phyloP scores from a whole-genome alignment of 116 monocot genomes.

The Trichopus zeylanicus region DNA sequence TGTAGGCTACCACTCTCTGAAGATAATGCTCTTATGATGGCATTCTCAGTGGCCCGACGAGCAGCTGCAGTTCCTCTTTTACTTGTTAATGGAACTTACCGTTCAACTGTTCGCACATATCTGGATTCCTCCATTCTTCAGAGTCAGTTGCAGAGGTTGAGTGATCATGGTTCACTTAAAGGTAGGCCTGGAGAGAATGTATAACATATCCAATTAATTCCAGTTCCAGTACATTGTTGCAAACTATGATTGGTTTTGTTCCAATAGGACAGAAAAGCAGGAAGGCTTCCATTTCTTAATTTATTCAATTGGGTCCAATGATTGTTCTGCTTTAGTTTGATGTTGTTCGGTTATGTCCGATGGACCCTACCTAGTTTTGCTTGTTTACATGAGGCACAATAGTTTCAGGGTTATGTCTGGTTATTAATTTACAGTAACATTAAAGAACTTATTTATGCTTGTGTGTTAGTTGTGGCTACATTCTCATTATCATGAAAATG shows the following conservation, averaged over 20 bases:
- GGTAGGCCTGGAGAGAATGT: conserved; percentile 26
- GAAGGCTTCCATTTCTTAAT: too few relatives aligned
- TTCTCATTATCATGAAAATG: neutral
- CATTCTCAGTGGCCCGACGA: conserved; percentile 83
- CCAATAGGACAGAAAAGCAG: too few relatives aligned
- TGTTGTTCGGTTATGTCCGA: too few relatives aligned
- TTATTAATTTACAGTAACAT: too few relatives aligned
- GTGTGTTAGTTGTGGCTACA: neutral
- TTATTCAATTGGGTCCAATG: too few relatives aligned
- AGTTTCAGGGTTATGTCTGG: too few relatives aligned
- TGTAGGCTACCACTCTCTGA: conserved; percentile 79
- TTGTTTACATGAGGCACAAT: too few relatives aligned
- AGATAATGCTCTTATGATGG: conserved; percentile 75
- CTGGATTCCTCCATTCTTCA: conserved; percentile 91
- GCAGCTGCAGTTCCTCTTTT: conserved; percentile 88
- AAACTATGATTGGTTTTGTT: too few relatives aligned
- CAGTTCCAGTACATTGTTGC: neutral
- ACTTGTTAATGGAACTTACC: conserved; percentile 90
- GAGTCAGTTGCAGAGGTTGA: conserved; percentile 67
- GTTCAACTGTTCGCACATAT: conserved; percentile 80
- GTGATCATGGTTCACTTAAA: conserved; percentile 73
- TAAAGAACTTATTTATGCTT: too few relatives aligned
- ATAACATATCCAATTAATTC: neutral
- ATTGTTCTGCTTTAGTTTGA: neutral
- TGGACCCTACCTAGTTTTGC: too few relatives aligned